These are phyloP conservation scores for Puccinia polysora DNA, from an alignment of 1,284 basidiomycete genomes.

Conservation along the genomic window DNA sequence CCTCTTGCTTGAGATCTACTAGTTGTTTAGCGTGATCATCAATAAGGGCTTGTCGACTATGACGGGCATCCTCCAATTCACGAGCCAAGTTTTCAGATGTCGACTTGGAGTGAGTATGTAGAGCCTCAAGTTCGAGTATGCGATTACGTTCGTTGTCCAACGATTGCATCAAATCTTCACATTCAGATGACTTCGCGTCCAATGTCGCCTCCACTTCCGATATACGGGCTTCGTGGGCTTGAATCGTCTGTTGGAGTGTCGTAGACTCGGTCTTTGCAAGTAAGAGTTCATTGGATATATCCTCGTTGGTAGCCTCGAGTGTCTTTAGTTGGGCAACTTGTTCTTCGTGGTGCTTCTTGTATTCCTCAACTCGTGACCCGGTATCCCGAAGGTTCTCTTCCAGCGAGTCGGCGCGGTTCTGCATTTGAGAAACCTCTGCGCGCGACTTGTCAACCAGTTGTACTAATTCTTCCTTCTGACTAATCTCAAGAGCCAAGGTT, in stretches of 20 bases:
- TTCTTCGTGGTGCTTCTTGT: neutral
- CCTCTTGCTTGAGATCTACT: neutral
- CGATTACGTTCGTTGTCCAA: slow-evolving; percentile 1
- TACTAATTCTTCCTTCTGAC: slow-evolving; percentile 1
- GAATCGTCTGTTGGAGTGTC: slow-evolving; percentile 3
- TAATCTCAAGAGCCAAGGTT: slow-evolving; percentile 5
- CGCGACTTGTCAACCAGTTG: neutral
- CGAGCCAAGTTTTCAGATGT: neutral
- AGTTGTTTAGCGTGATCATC: neutral
- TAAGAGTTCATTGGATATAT: slow-evolving; percentile 14
- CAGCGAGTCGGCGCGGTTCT: slow-evolving; percentile 1
- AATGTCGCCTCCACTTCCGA: slow-evolving; percentile 6
- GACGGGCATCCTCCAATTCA: neutral
- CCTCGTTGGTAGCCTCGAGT: neutral
- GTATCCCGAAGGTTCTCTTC: slow-evolving; percentile 8
- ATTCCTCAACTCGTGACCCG: neutral
- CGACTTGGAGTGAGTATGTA: slow-evolving; percentile 12
- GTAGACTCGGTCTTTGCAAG: neutral
- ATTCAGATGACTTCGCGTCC: slow-evolving; percentile 16
- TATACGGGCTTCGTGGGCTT: neutral
- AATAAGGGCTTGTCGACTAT: neutral
- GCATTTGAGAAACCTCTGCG: slow-evolving; percentile 2
- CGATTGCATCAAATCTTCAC: slow-evolving; percentile 14
- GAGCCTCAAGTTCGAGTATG: neutral
- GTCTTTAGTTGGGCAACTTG: slow-evolving; percentile 10